Evolutionary conservation across 2,329 filamentous ascomycete species (phyloP).

Genomic region (Xylariales sp.): DNA sequence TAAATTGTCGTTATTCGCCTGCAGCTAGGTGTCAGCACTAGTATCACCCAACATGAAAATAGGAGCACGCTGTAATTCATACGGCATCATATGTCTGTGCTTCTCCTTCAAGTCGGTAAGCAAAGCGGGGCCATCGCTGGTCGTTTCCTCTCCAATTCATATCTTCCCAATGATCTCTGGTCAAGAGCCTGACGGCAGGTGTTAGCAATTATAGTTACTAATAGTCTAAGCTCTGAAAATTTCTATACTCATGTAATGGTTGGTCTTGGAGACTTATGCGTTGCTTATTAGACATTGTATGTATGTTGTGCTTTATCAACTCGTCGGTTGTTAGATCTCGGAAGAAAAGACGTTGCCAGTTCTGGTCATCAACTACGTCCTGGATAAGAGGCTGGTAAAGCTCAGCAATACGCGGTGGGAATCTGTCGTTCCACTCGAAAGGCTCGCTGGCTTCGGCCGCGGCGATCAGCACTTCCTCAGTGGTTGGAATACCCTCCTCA

Average conservation of each 20-base stretch:
- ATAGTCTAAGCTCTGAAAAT: no score
- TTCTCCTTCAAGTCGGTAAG: constrained; percentile 17
- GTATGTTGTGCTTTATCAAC: constrained; percentile 12
- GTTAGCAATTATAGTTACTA: no score
- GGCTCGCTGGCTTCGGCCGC: background rate
- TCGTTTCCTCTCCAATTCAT: constrained; percentile 8
- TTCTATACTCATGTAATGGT: constrained; percentile 18
- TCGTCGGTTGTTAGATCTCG: constrained; percentile 23
- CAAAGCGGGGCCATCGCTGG: constrained; percentile 7
- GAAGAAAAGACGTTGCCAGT: constrained; percentile 20
- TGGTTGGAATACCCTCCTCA: constrained; percentile 4
- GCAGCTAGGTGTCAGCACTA: no score
- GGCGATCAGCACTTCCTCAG: constrained; percentile 1
- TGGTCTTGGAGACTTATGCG: constrained; percentile 10
- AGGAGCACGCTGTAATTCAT: no score
- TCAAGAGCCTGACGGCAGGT: constrained; percentile 14
- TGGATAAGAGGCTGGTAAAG: constrained; percentile 14
- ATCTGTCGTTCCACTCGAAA: constrained; percentile 12
- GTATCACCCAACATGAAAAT: no score
- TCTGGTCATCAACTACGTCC: constrained; percentile 16
- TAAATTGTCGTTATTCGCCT: constrained; percentile 12
- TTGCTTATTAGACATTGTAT: constrained; percentile 13
- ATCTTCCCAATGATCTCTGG: constrained; percentile 11
- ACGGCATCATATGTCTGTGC: constrained; percentile 19
- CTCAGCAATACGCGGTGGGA: constrained; percentile 1